Conservation (phyloP, 495 filamentous ascomycete species). For the Cairneyella variabilis region DNA sequence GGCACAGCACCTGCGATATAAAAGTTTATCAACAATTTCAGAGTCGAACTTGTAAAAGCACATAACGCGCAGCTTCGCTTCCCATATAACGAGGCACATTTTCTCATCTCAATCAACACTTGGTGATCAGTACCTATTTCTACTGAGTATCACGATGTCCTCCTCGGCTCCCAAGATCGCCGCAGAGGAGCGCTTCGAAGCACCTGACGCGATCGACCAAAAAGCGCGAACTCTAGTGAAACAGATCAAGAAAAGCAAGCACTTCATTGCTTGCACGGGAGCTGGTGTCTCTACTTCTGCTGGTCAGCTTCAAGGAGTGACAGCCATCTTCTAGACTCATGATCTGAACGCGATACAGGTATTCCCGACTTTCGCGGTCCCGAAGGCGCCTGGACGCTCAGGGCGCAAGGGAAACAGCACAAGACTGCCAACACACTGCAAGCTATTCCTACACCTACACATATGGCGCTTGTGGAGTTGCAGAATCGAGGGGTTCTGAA, state of each 20-base stretch:
- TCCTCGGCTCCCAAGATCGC: slow-evolving; percentile 33
- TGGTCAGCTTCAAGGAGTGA: too few relatives aligned
- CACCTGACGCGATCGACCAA: slow-evolving; percentile 25
- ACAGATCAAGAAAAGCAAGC: slow-evolving; percentile 38
- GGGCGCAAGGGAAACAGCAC: slow-evolving; percentile 33
- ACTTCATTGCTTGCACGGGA: slow-evolving; percentile 44
- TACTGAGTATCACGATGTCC: too few relatives aligned
- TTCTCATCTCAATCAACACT: too few relatives aligned
- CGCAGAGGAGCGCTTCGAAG: slow-evolving; percentile 34
- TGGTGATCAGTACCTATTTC: too few relatives aligned
- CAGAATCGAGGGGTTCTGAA: slow-evolving; percentile 38
- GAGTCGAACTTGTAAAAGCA: too few relatives aligned
- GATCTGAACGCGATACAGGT: slow-evolving; percentile 20
- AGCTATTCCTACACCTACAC: slow-evolving; percentile 40
- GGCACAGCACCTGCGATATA: too few relatives aligned
- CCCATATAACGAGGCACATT: too few relatives aligned
- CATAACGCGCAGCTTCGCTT: too few relatives aligned
- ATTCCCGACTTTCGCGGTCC: slow-evolving; percentile 46
- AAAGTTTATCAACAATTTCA: too few relatives aligned
- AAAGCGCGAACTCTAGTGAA: slow-evolving; percentile 35
- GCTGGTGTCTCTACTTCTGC: slow-evolving; percentile 44
- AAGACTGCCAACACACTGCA: slow-evolving; percentile 33
- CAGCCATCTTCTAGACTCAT: neutral
- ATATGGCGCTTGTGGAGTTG: slow-evolving; percentile 46
- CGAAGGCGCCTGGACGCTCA: slow-evolving; percentile 40